Evolutionary conservation across 2,329 filamentous ascomycete species (phyloP), one percentile per base, ranked within the genome.

Genomic region (Pseudogymnoascus pannorum): DNA sequence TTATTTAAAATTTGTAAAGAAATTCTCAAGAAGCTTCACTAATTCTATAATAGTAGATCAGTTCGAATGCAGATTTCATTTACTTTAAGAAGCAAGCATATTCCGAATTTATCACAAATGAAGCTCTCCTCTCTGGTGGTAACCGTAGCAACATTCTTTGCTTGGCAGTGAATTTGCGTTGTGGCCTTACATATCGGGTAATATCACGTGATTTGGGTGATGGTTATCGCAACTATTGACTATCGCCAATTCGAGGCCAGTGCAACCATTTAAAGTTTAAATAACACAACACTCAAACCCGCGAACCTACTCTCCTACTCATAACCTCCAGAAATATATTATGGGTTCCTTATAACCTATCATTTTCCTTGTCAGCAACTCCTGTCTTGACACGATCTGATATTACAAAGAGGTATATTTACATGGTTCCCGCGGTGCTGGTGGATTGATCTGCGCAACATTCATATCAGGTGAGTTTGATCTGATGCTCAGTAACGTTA

Each of bases 221-320:
- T n/a, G 22, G 2, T 18, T 48, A 48, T 48, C 22, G 22, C 14
- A 29, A 16, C 44, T 16, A 29, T 16, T 6, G 44, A 18, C 24
- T 31, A 54, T 54, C 44, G 24, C 44, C 44, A 54, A 54, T 54
- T 54, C 44, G 44, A 54, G 44, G 26, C 24, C n/a, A 54, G 44
- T 16, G n/a, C 44, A 31, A 31, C 26, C 44, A 54, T 54, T 29
- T 51, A 18, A 54, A 54, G 44, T 54, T 31, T 44, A 31, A 18
- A 31, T 26, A 54, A 29, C 44, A n/a, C 42, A 18, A 54, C 44
- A 31, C n/a, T 3, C 7, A 18, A 54, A 31, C n/a, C n/a, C n/a
- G 44, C 44, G n/a, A 31, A 29, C 24, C 26, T 31, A 18, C 24
- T 31, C 26, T 24, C 2, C 5, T 31, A 4, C n/a, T 12, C n/a